Evolutionary conservation across 1,284 basidiomycete species (phyloP).

Genomic region (Boletus semigastroideus): DNA sequence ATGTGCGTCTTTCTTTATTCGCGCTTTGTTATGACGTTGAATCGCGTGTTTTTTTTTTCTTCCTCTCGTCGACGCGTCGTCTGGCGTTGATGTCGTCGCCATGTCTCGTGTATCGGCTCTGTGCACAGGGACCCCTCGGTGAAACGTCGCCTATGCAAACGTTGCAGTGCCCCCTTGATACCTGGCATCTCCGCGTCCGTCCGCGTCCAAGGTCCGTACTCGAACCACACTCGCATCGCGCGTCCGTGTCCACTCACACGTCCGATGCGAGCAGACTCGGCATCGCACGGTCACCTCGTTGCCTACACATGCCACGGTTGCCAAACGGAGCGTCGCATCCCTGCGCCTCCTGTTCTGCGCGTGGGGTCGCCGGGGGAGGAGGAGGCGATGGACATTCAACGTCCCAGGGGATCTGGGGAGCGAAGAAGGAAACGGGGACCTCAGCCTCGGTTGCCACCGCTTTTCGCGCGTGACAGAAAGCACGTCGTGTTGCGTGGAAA

Average conservation of each 20-base stretch:
- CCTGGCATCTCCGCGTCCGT: slow-evolving; percentile 66
- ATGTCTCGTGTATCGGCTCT: neutral
- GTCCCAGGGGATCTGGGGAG: neutral
- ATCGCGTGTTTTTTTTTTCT: neutral
- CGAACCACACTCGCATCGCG: neutral
- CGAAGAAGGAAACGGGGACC: slow-evolving; percentile 17
- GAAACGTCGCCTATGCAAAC: slow-evolving; percentile 74
- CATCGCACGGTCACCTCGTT: slow-evolving; percentile 52
- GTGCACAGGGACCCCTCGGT: slow-evolving; percentile 71
- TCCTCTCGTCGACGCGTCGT: neutral
- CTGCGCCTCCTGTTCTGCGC: slow-evolving; percentile 50
- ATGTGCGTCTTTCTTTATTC: slow-evolving; percentile 48
- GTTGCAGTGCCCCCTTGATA: slow-evolving; percentile 62
- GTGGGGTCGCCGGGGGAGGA: slow-evolving; percentile 1
- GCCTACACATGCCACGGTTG: slow-evolving; percentile 59
- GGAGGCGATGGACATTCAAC: neutral
- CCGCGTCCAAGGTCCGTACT: slow-evolving; percentile 58
- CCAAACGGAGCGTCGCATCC: slow-evolving; percentile 53
- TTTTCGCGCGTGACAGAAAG: slow-evolving; percentile 58
- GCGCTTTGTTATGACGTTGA: neutral
- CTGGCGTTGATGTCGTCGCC: neutral
- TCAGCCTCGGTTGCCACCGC: slow-evolving; percentile 43
- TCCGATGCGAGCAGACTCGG: slow-evolving; percentile 39
- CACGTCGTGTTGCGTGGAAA: slow-evolving; percentile 65
- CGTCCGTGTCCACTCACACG: slow-evolving; percentile 2